Evolutionary conservation across 1,284 basidiomycete species (phyloP).

Genomic region (Trichosporon ovoides): DNA sequence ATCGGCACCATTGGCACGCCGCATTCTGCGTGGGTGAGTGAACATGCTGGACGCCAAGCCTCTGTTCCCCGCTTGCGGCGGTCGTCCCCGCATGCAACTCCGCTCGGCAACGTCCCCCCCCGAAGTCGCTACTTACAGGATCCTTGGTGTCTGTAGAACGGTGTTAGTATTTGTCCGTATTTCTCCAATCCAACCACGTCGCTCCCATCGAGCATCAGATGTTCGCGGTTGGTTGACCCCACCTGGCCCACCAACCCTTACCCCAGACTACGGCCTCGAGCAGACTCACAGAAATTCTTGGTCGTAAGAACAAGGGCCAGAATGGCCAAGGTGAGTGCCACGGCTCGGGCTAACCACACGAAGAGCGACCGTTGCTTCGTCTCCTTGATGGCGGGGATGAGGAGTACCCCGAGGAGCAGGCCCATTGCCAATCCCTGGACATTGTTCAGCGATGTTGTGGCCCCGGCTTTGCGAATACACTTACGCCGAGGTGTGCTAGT

Average conservation of each 20-base stretch:
- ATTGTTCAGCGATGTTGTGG: too few species aligned
- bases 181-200: background rate
- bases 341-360: conserved; percentile 66
- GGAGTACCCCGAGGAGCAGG: conserved; percentile 65
- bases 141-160: conserved; percentile 31
- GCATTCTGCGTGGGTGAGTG: conserved; percentile 30
- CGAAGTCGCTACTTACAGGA: conserved; percentile 28
- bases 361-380: conserved; percentile 65
- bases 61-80: background rate
- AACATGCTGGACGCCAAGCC: conserved; percentile 7
- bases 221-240: conserved; percentile 2
- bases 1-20: conserved; percentile 86
- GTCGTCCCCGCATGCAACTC: background rate
- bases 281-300: conserved; percentile 71
- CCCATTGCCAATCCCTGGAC: conserved; percentile 60
- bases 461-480: background rate
- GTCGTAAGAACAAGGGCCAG: conserved; percentile 76
- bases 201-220: background rate
- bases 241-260: background rate
- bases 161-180: conserved; percentile 2
- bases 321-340: conserved; percentile 69
- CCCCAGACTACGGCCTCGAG: background rate
- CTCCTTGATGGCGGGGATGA: conserved; percentile 84
- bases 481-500: background rate
- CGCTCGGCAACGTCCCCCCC: background rate